phyloP scores from a whole-genome alignment of 352 stramenopile genomes.

The Phytophthora macrochlamydospora region DNA sequence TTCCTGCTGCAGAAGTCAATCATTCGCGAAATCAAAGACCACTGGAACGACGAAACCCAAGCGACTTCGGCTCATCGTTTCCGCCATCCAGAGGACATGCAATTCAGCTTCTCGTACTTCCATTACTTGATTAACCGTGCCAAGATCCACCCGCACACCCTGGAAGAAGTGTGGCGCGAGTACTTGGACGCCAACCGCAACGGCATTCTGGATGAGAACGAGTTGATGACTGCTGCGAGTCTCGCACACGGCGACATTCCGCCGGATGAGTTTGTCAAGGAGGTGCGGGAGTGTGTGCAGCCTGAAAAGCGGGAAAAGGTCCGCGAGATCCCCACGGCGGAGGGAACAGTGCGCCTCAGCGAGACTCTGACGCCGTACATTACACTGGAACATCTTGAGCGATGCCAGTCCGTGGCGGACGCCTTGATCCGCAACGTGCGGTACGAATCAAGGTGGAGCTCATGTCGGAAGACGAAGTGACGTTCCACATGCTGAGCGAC shows the following conservation, averaged over 20 bases:
- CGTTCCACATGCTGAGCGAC: conserved; percentile 96
- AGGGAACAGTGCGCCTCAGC: conserved; percentile 64
- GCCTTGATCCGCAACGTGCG: conserved; percentile 73
- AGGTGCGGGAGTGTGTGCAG: conserved; percentile 73
- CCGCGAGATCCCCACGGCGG: conserved; percentile 57
- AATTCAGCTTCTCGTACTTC: conserved; percentile 96
- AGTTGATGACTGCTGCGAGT: conserved; percentile 89
- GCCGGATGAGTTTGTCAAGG: conserved; percentile 63
- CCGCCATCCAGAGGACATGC: conserved; percentile 92
- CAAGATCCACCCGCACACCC: conserved; percentile 73
- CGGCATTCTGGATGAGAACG: conserved; percentile 90
- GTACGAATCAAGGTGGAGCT: conserved; percentile 64
- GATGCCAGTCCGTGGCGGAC: conserved; percentile 51
- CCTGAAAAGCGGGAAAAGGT: conserved; percentile 78
- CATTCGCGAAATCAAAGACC: conserved; percentile 91
- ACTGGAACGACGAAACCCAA: conserved; percentile 73
- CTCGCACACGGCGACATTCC: conserved; percentile 78
- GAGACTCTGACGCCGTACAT: conserved; percentile 82
- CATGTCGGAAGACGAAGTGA: conserved; percentile 87
- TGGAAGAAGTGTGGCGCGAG: conserved; percentile 83
- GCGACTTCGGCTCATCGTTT: conserved; percentile 90
- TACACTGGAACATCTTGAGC: conserved; percentile 61
- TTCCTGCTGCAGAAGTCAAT: conserved; percentile 91
- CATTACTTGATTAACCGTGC: conserved; percentile 92
- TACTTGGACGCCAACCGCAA: conserved; percentile 93